A percentile compares a stretch with the other conserved stretches of the same genome.
Evolutionary conservation across 2,329 filamentous ascomycete species (phyloP).

Genomic region (Drechslerella stenobrocha): DNA sequence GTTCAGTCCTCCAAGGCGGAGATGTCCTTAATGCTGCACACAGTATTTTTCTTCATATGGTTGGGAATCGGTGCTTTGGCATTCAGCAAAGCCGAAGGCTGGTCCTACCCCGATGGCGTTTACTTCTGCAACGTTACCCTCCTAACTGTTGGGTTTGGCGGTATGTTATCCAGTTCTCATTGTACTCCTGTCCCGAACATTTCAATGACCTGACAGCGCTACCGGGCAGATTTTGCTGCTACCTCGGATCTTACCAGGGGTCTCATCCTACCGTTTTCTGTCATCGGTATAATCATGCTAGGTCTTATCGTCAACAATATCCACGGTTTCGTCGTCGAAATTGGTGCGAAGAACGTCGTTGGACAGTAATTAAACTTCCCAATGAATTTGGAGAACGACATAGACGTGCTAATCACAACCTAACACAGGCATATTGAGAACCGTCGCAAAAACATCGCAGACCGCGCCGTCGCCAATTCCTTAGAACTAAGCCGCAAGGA

Average conservation of each 20-base stretch:
- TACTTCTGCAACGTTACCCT: slow-evolving; percentile 72
- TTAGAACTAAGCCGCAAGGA: slow-evolving; percentile 31
- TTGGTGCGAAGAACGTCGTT: slow-evolving; percentile 49
- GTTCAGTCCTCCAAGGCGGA: slow-evolving; percentile 71
- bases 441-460: slow-evolving; percentile 31
- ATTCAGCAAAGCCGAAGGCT: slow-evolving; percentile 72
- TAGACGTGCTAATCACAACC: neutral
- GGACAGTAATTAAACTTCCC: slow-evolving; percentile 18
- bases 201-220: slow-evolving; percentile 1
- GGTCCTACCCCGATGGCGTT: slow-evolving; percentile 74
- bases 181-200: no score
- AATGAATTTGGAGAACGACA: neutral
- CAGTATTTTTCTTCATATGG: slow-evolving; percentile 81
- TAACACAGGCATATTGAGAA: slow-evolving; percentile 24
- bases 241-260: slow-evolving; percentile 62
- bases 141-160: slow-evolving; percentile 51
- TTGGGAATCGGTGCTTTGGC: slow-evolving; percentile 74
- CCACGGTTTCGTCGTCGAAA: slow-evolving; percentile 58
- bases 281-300: slow-evolving; percentile 80
- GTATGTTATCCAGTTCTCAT: slow-evolving; percentile 1
- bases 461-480: slow-evolving; percentile 34
- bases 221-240: slow-evolving; percentile 31
- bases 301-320: slow-evolving; percentile 83
- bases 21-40: slow-evolving; percentile 85
- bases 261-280: slow-evolving; percentile 80